Percentiles rank a stretch among this genome's conserved stretches.
Evolutionary conservation across 2,329 filamentous ascomycete species (phyloP).

Genomic region (Exophiala phaeomuriformis): DNA sequence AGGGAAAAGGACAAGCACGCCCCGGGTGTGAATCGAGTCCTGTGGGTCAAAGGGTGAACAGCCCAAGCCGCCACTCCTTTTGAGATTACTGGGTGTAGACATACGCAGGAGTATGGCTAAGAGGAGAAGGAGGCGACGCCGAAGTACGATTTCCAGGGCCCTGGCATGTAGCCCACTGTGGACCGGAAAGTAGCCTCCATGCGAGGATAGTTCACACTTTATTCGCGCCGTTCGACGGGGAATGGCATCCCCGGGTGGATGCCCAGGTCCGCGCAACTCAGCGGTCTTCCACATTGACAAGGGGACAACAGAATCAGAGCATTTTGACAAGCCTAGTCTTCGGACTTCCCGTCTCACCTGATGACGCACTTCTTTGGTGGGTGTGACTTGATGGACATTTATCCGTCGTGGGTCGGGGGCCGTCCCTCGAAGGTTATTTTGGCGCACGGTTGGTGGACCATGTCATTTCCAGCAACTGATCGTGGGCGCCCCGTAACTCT

Average conservation of each 20-base stretch:
- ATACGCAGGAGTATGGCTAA: not conserved
- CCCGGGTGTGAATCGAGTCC: too few species aligned
- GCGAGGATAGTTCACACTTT: slow-evolving; percentile 3
- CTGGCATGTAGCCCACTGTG: not conserved
- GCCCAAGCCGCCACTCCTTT: too few species aligned
- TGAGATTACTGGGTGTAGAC: too few species aligned
- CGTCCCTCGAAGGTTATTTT: slow-evolving; percentile 3
- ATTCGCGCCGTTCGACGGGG: slow-evolving; percentile 17
- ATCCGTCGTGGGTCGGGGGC: not conserved
- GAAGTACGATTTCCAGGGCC: not conserved
- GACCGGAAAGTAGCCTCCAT: slow-evolving; percentile 1
- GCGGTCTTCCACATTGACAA: not conserved
- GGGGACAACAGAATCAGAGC: not conserved
- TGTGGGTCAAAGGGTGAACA: too few species aligned
- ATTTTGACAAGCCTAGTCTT: not conserved
- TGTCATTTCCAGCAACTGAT: not conserved
- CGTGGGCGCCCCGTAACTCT: not conserved
- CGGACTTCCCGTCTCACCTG: not conserved
- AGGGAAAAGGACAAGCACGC: not conserved
- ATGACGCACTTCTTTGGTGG: not conserved
- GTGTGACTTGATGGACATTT: not conserved
- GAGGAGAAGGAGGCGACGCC: not conserved
- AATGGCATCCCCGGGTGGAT: slow-evolving; percentile 12
- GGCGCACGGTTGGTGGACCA: not conserved
- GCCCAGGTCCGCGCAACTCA: slow-evolving; percentile 8